Base-by-base conservation (phyloP, 1,284 basidiomycete genomes). In the Anthracocystis walkeri region DNA sequence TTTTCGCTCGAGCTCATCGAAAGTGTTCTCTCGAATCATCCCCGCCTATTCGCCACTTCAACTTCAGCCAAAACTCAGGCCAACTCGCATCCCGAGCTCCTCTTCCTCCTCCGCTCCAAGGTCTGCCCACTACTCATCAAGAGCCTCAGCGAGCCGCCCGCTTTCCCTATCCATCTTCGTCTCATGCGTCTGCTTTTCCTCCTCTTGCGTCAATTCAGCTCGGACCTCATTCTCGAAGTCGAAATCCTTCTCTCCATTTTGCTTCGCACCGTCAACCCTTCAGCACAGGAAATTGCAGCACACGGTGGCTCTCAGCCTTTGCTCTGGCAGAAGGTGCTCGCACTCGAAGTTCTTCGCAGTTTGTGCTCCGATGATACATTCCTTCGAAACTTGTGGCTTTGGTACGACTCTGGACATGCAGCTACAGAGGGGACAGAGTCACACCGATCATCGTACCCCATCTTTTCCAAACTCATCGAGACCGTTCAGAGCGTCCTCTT, bases 1-100 rank as follows among this genome's bases (percentile, higher is more conserved):
- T 98, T 98, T 80, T 93, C 94, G 0, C 87, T 99, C 27, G 96
- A 99, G 86, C 87, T 99, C 58, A 93, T 99, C 61, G 97, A 99
- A 87, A 97, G 95, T 81, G 93, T 98, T 5, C 87, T 99, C 57
- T 96, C 94, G 14, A 97, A 97, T 77, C 97, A 98, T 82, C 92
- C 95, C 75, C 89, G 89, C 14, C 89, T 95, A 0, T 96, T 98
- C 82, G 35, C 69, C 20, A 51, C 56, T 3, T 31, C 52, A 0
- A 11, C n/a, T 31, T 27, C 29, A 0, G 12, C 58, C 8, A 46
- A 59, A 10, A 23, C 52, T 3, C 45, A 58, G 7, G n/a, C 57
- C 18, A 64, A 29, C 44, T 63, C 71, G 1, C 94, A 94, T 73
- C 86, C 89, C 5, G 94, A 97, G 84, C 88, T 97, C 0, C 89